phyloP scores from a whole-genome alignment of 2,329 filamentous ascomycete genomes.

The Colletotrichum neosansevieriae region DNA sequence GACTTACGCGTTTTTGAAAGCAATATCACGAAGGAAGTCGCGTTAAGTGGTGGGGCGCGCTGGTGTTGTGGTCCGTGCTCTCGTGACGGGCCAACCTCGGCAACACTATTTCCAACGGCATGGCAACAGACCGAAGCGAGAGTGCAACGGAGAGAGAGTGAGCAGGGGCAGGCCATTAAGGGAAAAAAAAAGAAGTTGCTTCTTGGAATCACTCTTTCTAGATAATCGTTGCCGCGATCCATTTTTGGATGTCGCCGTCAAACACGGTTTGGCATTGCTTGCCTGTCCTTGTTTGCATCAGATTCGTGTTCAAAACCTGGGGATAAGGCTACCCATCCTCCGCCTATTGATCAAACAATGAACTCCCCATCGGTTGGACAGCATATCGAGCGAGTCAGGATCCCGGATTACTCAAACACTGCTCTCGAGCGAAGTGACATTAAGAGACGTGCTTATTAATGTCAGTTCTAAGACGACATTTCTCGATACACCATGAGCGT shows the following conservation, averaged over 20 bases:
- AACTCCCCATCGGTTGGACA: background rate
- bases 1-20: constrained; percentile 35
- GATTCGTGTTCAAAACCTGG: constrained; percentile 4
- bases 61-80: constrained; percentile 19
- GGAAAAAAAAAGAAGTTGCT: background rate
- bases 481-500: constrained; percentile 3
- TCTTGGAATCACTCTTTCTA: constrained; percentile 1
- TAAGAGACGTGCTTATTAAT: constrained; percentile 1
- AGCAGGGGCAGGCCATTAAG: no score
- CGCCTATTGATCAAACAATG: constrained; percentile 6
- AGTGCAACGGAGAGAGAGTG: background rate
- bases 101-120: constrained; percentile 10
- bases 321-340: constrained; percentile 10
- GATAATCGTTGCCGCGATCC: background rate
- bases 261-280: background rate
- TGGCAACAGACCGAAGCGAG: constrained; percentile 9
- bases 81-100: constrained; percentile 27
- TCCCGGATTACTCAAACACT: constrained; percentile 8
- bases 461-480: constrained; percentile 13
- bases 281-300: constrained; percentile 21
- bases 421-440: background rate
- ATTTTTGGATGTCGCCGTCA: constrained; percentile 6
- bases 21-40: constrained; percentile 30
- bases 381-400: constrained; percentile 10
- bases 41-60: constrained; percentile 36